A percentile compares a stretch with the other conserved stretches of the same genome.
Conservation (phyloP, 1,284 basidiomycete species). For the Phylloboletellus chloephorus region DNA sequence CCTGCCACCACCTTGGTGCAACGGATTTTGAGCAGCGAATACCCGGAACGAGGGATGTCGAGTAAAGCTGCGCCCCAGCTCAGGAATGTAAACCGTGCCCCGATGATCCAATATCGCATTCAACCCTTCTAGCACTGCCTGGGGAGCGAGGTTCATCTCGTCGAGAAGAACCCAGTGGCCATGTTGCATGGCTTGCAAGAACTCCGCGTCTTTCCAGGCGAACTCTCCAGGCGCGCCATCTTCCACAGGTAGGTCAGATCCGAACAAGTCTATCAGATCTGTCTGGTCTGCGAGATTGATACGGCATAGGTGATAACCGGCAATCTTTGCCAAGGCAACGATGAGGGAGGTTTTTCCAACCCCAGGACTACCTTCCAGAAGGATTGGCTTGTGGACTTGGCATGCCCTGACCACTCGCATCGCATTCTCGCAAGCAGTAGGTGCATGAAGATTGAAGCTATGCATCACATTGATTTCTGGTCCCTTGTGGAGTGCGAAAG, state of each 20-base stretch:
- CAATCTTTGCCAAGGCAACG: slow-evolving; percentile 77
- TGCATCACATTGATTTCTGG: slow-evolving; percentile 34
- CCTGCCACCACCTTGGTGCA: slow-evolving; percentile 93
- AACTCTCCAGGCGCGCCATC: slow-evolving; percentile 91
- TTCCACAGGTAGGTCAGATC: slow-evolving; percentile 94
- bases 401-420: slow-evolving; percentile 88
- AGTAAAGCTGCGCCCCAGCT: slow-evolving; percentile 85
- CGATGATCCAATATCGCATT: slow-evolving; percentile 97
- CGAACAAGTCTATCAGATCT: slow-evolving; percentile 94
- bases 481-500: slow-evolving; percentile 72
- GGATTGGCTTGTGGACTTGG: slow-evolving; percentile 86
- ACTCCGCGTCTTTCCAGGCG: slow-evolving; percentile 96
- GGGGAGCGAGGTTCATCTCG: slow-evolving; percentile 98
- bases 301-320: slow-evolving; percentile 81
- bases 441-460: slow-evolving; percentile 82
- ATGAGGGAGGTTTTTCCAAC: slow-evolving; percentile 99
- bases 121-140: slow-evolving; percentile 93
- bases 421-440: slow-evolving; percentile 86
- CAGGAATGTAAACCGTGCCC: slow-evolving; percentile 92
- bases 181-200: slow-evolving; percentile 86
- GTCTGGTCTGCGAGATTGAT: slow-evolving; percentile 99
- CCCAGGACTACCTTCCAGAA: slow-evolving; percentile 96
- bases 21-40: slow-evolving; percentile 97
- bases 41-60: slow-evolving; percentile 92
- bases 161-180: slow-evolving; percentile 97